phyloP scores from a whole-genome alignment of 106 monocot genomes.

The Gastrodia elata region DNA sequence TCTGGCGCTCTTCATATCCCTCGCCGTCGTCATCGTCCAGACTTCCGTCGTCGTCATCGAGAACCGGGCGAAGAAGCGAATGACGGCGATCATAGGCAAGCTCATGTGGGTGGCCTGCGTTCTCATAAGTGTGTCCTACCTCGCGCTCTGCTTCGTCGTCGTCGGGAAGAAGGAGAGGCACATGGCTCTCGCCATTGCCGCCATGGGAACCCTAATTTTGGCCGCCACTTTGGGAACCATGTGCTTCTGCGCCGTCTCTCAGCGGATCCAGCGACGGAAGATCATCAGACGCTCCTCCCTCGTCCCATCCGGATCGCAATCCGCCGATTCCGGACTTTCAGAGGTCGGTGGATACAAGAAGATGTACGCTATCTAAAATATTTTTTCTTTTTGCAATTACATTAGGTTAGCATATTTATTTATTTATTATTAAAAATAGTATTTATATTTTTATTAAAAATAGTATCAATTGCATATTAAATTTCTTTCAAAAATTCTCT shows the following conservation, averaged over 20 bases:
- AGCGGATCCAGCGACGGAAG: slow-evolving; percentile 45
- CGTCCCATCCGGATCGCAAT: slow-evolving; percentile 31
- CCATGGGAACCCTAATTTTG: slow-evolving; percentile 41
- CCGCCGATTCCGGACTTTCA: slow-evolving; percentile 23
- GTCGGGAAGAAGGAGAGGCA: slow-evolving; percentile 30
- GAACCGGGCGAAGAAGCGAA: slow-evolving; percentile 52
- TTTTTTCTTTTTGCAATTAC: too few relatives aligned
- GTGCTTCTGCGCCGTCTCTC: slow-evolving; percentile 46
- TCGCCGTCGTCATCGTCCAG: slow-evolving; percentile 67
- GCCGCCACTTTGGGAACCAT: slow-evolving; percentile 42
- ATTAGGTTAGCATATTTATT: too few relatives aligned
- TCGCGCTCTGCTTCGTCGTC: slow-evolving; percentile 49
- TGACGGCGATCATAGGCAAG: slow-evolving; percentile 65
- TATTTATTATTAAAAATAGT: too few relatives aligned
- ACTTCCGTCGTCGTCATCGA: slow-evolving; percentile 63
- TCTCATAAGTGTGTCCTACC: slow-evolving; percentile 46
- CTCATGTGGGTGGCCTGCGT: slow-evolving; percentile 76
- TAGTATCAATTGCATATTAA: too few relatives aligned
- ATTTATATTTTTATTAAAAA: too few relatives aligned
- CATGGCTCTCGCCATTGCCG: slow-evolving; percentile 42
- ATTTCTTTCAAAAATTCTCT: too few relatives aligned
- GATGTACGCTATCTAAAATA: slow-evolving; percentile 54
- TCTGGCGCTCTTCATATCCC: slow-evolving; percentile 52
- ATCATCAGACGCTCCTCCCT: slow-evolving; percentile 31
- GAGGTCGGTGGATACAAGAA: slow-evolving; percentile 44